Conservation (phyloP, 2,329 filamentous ascomycete genomes). For the Sporothrix globosa region DNA sequence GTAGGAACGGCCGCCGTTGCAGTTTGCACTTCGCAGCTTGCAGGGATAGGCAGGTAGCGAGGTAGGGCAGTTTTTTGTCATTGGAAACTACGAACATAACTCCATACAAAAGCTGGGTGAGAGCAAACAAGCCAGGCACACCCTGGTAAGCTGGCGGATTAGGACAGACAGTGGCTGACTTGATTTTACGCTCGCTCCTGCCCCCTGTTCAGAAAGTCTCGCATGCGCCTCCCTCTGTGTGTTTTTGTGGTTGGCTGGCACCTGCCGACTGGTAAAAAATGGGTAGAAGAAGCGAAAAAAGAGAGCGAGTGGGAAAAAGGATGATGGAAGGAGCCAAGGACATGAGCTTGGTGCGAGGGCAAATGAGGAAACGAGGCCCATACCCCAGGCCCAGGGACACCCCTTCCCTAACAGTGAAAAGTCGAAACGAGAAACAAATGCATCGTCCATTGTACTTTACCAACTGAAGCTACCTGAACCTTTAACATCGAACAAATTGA, state of each 20-base stretch:
- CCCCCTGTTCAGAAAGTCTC: not conserved
- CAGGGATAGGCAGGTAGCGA: not conserved
- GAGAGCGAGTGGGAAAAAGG: not conserved
- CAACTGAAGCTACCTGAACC: not conserved
- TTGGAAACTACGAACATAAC: not conserved
- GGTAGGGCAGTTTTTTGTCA: slow-evolving; percentile 6
- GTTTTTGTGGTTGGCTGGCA: not conserved
- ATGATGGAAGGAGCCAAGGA: slow-evolving; percentile 11
- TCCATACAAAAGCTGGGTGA: not conserved
- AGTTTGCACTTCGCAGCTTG: not conserved
- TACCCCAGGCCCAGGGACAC: not conserved
- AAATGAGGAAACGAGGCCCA: slow-evolving; percentile 15
- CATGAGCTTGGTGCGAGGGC: slow-evolving; percentile 10
- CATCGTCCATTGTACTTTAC: not conserved
- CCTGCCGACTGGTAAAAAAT: slow-evolving; percentile 1
- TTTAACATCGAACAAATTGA: not conserved
- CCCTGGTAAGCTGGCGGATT: not conserved
- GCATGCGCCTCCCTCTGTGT: not conserved
- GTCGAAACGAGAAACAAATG: slow-evolving; percentile 5
- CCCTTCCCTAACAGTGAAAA: slow-evolving; percentile 21
- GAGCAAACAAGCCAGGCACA: not conserved
- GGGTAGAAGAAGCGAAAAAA: not conserved
- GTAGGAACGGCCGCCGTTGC: slow-evolving; percentile 11
- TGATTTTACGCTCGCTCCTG: slow-evolving; percentile 1
- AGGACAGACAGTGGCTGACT: not conserved